These are phyloP conservation scores for Lepiota subincarnata DNA, from an alignment of 768 basidiomycete species.

Conservation along the genomic window DNA sequence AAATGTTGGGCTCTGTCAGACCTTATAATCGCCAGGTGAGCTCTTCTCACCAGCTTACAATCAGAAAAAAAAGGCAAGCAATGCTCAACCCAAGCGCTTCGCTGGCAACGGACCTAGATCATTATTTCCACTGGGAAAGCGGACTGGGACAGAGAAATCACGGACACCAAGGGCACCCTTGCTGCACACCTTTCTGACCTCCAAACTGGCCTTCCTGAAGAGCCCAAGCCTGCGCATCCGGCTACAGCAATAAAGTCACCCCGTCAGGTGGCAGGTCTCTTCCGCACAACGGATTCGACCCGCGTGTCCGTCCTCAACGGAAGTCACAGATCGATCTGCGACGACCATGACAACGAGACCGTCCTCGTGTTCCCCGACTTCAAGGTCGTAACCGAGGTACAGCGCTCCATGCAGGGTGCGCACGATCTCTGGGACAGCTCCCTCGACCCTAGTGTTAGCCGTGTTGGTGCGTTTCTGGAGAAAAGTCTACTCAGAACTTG, in stretches of 20 bases:
- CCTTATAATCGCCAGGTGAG: slow-evolving; percentile 78
- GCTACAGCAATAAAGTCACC: slow-evolving; percentile 23
- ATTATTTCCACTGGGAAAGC: slow-evolving; percentile 87
- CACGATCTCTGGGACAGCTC: slow-evolving; percentile 61
- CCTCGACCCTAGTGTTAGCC: slow-evolving; percentile 55
- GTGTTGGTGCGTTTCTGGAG: slow-evolving; percentile 38
- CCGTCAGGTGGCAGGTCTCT: slow-evolving; percentile 46
- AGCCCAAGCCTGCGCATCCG: slow-evolving; percentile 13
- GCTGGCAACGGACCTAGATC: slow-evolving; percentile 42
- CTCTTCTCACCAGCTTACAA: slow-evolving; percentile 1
- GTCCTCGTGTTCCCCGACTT: slow-evolving; percentile 93
- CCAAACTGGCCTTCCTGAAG: slow-evolving; percentile 25
- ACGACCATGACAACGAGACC: slow-evolving; percentile 60
- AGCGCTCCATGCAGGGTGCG: slow-evolving; percentile 60
- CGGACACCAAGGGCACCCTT: slow-evolving; percentile 64
- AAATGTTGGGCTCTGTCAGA: slow-evolving; percentile 83
- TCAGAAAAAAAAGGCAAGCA: neutral
- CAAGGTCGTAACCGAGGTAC: slow-evolving; percentile 74
- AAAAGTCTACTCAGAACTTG: slow-evolving; percentile 59
- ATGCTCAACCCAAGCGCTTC: slow-evolving; percentile 4
- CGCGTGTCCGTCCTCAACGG: slow-evolving; percentile 78
- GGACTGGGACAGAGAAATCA: slow-evolving; percentile 85
- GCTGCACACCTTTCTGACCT: slow-evolving; percentile 51
- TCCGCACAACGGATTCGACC: slow-evolving; percentile 49
- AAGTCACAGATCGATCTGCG: slow-evolving; percentile 71